Percentiles rank a stretch among this genome's conserved stretches.
Evolutionary conservation across 768 basidiomycete species (phyloP).

Genomic region (Rhizopogon vinicolor): DNA sequence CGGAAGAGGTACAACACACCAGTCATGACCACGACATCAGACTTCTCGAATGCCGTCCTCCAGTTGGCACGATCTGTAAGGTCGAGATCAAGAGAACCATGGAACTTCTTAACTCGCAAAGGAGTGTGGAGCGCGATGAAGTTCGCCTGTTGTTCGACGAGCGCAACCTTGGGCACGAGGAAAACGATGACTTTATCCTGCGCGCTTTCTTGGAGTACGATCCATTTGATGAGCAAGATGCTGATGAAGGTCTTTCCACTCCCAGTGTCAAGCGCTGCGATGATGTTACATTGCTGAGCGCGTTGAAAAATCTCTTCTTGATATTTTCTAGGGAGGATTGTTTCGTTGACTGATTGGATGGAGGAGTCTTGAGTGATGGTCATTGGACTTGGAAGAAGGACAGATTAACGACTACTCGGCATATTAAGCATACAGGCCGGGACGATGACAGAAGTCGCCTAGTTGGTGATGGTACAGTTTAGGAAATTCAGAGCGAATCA

Average conservation of each 20-base stretch:
- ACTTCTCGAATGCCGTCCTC: constrained; percentile 53
- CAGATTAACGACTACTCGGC: background rate
- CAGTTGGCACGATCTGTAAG: constrained; percentile 63
- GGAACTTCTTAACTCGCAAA: constrained; percentile 61
- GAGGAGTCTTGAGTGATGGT: background rate
- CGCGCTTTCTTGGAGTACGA: constrained; percentile 45
- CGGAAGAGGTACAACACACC: constrained; percentile 35
- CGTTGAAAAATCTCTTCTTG: constrained; percentile 53
- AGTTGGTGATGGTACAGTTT: background rate
- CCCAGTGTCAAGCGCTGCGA: constrained; percentile 56
- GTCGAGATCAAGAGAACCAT: constrained; percentile 69
- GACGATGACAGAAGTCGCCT: background rate
- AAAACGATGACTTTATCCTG: constrained; percentile 66
- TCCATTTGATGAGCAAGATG: constrained; percentile 70
- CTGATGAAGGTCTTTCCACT: constrained; percentile 62
- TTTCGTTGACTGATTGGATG: constrained; percentile 26
- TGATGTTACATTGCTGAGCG: constrained; percentile 48
- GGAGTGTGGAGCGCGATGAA: constrained; percentile 64
- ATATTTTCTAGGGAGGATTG: constrained; percentile 44
- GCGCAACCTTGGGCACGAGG: constrained; percentile 78
- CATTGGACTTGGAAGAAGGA: background rate
- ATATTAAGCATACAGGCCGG: background rate
- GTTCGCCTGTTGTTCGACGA: constrained; percentile 78
- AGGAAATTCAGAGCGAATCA: background rate
- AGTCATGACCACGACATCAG: constrained; percentile 85